Base-by-base conservation (phyloP, 2,329 filamentous ascomycete species). In the Alternaria novae-zelandiae region DNA sequence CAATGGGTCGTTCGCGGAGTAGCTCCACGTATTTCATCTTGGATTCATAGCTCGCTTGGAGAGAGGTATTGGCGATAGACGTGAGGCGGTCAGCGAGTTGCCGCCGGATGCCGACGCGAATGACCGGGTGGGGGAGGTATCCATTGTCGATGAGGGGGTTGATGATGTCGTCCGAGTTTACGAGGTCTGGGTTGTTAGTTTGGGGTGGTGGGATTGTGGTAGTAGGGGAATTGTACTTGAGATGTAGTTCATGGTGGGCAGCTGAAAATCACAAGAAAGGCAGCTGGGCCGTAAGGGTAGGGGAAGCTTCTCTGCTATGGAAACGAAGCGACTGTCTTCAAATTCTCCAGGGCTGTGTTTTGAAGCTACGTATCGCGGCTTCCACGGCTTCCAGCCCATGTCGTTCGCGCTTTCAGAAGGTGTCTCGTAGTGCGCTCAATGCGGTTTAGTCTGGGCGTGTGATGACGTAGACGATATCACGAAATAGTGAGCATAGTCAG, bases 1-100 rank as follows among this genome's bases (percentile, higher is more conserved):
- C 90, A 66, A 92, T 91, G 11, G 89, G 89, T 36, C 85, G 82
- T 15, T 80, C 82, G 20, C 87, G 84, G n/a, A 91, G 82, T 4
- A 83, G 78, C 55, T 86, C 82, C 11, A 92, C 83, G 74, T 89
- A 91, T 23, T 80, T 80, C 86, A 90, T 89, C 76, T 91, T 92
- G 61, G 83, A 83, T 61, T 84, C 83, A 63, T 86, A 86, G 15
- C 83, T 84, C 25, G 84, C 82, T 57, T 82, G 80, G 4, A 89
- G 82, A 15, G 86, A 86, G 2, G 84, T 84, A 10, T 82, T 82
- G 25, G 82, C 78, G 68, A 91, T 89, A 43, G 82, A 82, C 41
- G 80, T 75, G 36, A 90, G 81, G 13, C 90, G 87, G 64, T 88
- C 83, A n/a, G 82, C 82, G 11, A 92, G 84, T 78, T 91, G 89